Evolutionary conservation across 805 yeast species (phyloP).

Genomic region (Ogataea kodamae): DNA sequence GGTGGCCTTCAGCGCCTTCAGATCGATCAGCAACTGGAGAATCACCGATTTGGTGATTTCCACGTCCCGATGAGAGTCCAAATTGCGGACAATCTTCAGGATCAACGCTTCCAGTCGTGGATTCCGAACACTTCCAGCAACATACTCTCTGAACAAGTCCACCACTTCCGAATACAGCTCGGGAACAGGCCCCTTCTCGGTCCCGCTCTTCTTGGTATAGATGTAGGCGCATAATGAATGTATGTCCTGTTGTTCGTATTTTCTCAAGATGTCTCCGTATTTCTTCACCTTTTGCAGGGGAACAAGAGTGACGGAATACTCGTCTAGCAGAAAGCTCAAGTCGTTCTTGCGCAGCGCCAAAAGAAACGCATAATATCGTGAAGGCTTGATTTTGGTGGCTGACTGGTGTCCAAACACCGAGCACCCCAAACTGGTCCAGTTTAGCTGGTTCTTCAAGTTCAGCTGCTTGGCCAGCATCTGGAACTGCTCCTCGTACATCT

Average conservation of each 20-base stretch:
- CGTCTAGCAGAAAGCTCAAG: constrained; percentile 32
- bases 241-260: constrained; percentile 25
- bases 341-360: constrained; percentile 48
- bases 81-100: constrained; percentile 35
- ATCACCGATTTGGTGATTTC: constrained; percentile 55
- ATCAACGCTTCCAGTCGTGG: constrained; percentile 48
- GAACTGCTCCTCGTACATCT: constrained; percentile 28
- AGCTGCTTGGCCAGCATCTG: constrained; percentile 13
- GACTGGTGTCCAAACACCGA: constrained; percentile 22
- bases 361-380: constrained; percentile 42
- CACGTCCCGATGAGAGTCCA: constrained; percentile 30
- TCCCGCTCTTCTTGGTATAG: constrained; percentile 4
- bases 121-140: constrained; percentile 50
- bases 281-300: constrained; percentile 39
- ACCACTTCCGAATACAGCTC: constrained; percentile 35
- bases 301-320: constrained; percentile 39
- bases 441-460: constrained; percentile 30
- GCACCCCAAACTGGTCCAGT: constrained; percentile 27
- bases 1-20: constrained; percentile 26
- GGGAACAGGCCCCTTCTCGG: constrained; percentile 20
- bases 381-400: constrained; percentile 19
- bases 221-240: constrained; percentile 28
- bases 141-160: constrained; percentile 49
- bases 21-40: constrained; percentile 43
- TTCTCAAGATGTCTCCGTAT: constrained; percentile 31